Percentiles rank a stretch among this genome's conserved stretches.
These are phyloP conservation scores for Podospora anserina DNA, from an alignment of 495 filamentous ascomycete genomes.

Conservation along the genomic window DNA sequence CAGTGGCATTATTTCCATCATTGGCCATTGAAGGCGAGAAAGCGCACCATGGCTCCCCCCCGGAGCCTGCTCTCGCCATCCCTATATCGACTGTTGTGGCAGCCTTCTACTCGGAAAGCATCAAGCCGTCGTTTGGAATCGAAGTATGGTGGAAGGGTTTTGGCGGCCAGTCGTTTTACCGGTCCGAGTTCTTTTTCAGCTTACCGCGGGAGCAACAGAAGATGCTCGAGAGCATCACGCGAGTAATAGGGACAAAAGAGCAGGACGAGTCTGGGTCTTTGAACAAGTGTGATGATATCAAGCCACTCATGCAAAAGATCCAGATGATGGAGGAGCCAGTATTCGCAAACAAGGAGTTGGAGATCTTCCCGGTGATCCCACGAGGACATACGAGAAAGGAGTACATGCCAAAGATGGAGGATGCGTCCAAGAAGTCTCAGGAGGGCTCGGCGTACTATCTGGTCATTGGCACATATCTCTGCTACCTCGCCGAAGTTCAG, in stretches of 20 bases:
- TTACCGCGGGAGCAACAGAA: slow-evolving; percentile 70
- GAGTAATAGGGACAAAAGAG: slow-evolving; percentile 49
- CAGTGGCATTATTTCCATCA: slow-evolving; percentile 37
- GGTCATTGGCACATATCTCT: slow-evolving; percentile 75
- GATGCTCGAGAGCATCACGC: slow-evolving; percentile 68
- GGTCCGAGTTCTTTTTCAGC: slow-evolving; percentile 62
- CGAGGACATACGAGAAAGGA: slow-evolving; percentile 54
- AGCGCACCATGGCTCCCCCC: slow-evolving; percentile 18
- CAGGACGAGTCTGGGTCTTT: slow-evolving; percentile 41
- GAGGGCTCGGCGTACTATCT: slow-evolving; percentile 86
- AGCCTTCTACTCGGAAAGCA: slow-evolving; percentile 75
- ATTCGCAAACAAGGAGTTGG: slow-evolving; percentile 66
- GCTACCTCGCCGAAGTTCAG: slow-evolving; percentile 69
- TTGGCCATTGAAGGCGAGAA: slow-evolving; percentile 22
- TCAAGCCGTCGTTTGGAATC: slow-evolving; percentile 71
- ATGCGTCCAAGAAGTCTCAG: slow-evolving; percentile 54
- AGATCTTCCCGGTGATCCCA: slow-evolving; percentile 81
- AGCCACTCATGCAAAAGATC: slow-evolving; percentile 62
- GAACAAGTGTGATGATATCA: slow-evolving; percentile 57
- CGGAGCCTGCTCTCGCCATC: slow-evolving; percentile 42
- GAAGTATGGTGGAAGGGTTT: slow-evolving; percentile 76
- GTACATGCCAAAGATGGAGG: slow-evolving; percentile 46
- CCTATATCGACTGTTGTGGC: slow-evolving; percentile 73
- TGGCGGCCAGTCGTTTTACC: slow-evolving; percentile 51
- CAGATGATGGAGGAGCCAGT: slow-evolving; percentile 63